A percentile compares a stretch with the other conserved stretches of the same genome.
These are phyloP conservation scores for Euryodendron excelsum DNA, from an alignment of 148 eudicot species.

Conservation along the genomic window DNA sequence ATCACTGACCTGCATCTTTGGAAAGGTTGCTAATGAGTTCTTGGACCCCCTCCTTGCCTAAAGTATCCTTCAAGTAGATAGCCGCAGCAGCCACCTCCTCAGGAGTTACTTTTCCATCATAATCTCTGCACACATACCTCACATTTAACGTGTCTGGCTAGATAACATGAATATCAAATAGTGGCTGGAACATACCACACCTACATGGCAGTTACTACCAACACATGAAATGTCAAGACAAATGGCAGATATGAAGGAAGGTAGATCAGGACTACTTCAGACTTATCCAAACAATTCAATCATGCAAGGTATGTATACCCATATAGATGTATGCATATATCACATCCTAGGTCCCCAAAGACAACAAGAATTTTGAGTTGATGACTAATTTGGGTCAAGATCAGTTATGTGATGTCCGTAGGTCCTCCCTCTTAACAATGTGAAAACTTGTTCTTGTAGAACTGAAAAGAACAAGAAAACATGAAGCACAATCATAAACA, in stretches of 20 bases:
- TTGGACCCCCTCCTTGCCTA: slow-evolving; percentile 80
- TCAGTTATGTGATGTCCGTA: neutral
- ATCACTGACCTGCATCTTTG: slow-evolving; percentile 57
- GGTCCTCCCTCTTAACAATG: neutral
- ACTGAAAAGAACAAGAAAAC: neutral
- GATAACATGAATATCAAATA: neutral
- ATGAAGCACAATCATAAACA: neutral
- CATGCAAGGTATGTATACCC: too few species aligned
- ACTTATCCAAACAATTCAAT: neutral
- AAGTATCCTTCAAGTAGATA: slow-evolving; percentile 68
- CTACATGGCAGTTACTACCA: neutral
- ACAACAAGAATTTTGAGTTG: neutral
- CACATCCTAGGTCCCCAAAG: neutral
- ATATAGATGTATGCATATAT: neutral
- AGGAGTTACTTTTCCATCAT: slow-evolving; percentile 82
- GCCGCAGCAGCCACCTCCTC: slow-evolving; percentile 88
- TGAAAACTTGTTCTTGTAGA: neutral
- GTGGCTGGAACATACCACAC: neutral
- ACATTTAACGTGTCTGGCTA: neutral
- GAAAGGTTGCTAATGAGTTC: slow-evolving; percentile 72
- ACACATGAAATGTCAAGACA: neutral
- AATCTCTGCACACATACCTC: slow-evolving; percentile 47
- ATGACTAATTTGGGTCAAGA: neutral
- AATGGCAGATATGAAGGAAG: neutral
- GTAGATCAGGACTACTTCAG: neutral